phyloP scores from a whole-genome alignment of 1,284 basidiomycete genomes.

The Polyporus tsugae region DNA sequence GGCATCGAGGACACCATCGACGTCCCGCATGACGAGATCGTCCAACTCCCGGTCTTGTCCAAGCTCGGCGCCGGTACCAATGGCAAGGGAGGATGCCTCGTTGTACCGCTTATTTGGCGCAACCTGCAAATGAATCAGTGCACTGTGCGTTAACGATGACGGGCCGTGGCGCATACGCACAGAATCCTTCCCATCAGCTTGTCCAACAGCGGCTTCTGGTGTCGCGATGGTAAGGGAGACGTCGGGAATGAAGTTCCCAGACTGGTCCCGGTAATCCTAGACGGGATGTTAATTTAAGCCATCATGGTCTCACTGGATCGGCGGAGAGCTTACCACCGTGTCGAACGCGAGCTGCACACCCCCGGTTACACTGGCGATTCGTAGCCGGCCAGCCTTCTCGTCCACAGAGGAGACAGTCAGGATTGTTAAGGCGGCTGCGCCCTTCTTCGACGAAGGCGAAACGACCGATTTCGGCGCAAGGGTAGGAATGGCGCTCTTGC shows the following conservation, averaged over 20 bases:
- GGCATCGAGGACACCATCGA: slow-evolving; percentile 80
- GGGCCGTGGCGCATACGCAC: background rate
- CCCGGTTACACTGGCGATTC: slow-evolving; percentile 68
- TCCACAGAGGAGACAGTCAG: slow-evolving; percentile 57
- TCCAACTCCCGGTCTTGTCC: slow-evolving; percentile 68
- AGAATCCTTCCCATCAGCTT: slow-evolving; percentile 20
- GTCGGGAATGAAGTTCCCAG: slow-evolving; percentile 65
- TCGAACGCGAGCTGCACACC: slow-evolving; percentile 78
- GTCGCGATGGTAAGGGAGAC: slow-evolving; percentile 57
- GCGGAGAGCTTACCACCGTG: slow-evolving; percentile 58
- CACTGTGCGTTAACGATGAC: background rate
- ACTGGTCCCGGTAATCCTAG: slow-evolving; percentile 58
- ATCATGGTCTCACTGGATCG: background rate
- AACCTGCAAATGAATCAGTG: slow-evolving; percentile 40
- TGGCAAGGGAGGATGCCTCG: slow-evolving; percentile 66
- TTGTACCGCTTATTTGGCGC: slow-evolving; percentile 66
- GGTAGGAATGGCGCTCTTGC: slow-evolving; percentile 55
- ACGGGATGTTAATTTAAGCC: slow-evolving; percentile 40
- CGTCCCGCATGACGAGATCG: slow-evolving; percentile 54
- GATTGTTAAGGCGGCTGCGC: slow-evolving; percentile 49
- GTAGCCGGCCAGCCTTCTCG: slow-evolving; percentile 55
- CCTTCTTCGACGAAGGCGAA: slow-evolving; percentile 50
- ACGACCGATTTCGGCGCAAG: slow-evolving; percentile 61
- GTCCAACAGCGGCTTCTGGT: slow-evolving; percentile 39
- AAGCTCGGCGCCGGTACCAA: slow-evolving; percentile 69